Conservation (phyloP, 768 basidiomycete genomes). For the Termitomyces sp. region DNA sequence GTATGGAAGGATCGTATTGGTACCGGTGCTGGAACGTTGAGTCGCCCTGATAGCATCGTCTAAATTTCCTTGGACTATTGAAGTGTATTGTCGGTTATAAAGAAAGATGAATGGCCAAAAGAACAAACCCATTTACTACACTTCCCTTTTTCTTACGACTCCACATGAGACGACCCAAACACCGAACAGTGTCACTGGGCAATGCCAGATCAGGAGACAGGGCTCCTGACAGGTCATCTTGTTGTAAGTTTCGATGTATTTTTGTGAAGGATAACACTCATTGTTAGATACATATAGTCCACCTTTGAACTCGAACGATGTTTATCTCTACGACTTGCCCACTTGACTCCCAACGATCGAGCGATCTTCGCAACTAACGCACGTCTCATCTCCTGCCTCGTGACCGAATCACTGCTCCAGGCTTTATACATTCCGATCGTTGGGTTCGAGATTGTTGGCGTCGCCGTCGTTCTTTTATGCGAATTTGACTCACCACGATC, state of each 20-base stretch:
- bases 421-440: conserved; percentile 43
- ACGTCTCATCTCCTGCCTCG: conserved; percentile 50
- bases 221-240: too few relatives aligned
- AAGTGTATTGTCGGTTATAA: too few relatives aligned
- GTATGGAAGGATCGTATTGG: too few relatives aligned
- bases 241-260: too few relatives aligned
- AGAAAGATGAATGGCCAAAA: too few relatives aligned
- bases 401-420: conserved; percentile 47
- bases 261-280: too few relatives aligned
- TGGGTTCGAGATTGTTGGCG: too few relatives aligned
- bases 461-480: conserved; percentile 33
- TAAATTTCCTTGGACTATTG: conserved; percentile 57
- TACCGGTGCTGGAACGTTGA: too few relatives aligned
- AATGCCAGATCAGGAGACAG: conserved; percentile 40
- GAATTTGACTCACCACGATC: conserved; percentile 15
- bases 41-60: too few relatives aligned
- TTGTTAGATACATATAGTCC: too few relatives aligned
- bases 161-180: conserved; percentile 74
- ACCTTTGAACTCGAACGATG: conserved; percentile 19
- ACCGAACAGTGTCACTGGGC: conserved; percentile 77
- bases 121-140: conserved; percentile 51
- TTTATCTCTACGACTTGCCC: conserved; percentile 20
- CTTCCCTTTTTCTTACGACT: conserved; percentile 47
- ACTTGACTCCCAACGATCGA: conserved; percentile 28
- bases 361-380: conserved; percentile 44